phyloP scores from a whole-genome alignment of 2,329 filamentous ascomycete species.

The Ciborinia camelliae region DNA sequence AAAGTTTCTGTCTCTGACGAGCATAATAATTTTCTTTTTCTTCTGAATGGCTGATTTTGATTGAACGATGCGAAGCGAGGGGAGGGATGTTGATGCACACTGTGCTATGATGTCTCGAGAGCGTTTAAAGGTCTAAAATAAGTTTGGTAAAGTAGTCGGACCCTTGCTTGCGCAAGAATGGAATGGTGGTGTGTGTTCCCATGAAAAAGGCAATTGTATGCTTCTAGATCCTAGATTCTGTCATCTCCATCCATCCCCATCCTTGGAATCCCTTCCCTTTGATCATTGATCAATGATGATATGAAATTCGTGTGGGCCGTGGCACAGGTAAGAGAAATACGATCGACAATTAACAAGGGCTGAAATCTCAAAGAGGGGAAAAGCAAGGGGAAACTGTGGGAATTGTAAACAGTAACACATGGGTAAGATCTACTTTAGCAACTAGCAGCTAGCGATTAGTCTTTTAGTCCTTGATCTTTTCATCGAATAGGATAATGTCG shows the following conservation, averaged over 20 bases:
- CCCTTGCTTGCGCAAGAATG: conserved; percentile 7
- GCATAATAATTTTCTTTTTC: not conserved
- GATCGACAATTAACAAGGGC: conserved; percentile 15
- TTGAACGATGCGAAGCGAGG: not conserved
- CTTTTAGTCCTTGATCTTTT: not conserved
- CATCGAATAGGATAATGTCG: conserved; percentile 5
- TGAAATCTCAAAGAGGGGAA: conserved; percentile 13
- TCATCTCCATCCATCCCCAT: conserved; percentile 10
- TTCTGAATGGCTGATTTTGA: not conserved
- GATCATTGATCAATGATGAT: no score
- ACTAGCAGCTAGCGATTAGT: not conserved
- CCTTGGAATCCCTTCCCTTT: no score
- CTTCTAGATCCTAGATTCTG: conserved; percentile 14
- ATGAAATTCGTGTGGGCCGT: conserved; percentile 16
- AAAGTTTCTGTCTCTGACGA: conserved; percentile 2
- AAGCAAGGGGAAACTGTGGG: conserved; percentile 5
- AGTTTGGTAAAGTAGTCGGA: not conserved
- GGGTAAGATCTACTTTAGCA: conserved; percentile 5
- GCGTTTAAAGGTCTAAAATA: conserved; percentile 2
- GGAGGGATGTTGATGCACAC: not conserved
- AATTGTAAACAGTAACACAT: conserved; percentile 3
- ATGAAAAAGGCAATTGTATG: no score
- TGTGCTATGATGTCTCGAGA: conserved; percentile 15
- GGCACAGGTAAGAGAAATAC: conserved; percentile 16
- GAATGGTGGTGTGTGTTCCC: not conserved